Conservation (phyloP, 179 eudicot genomes). For the Sideroxylon spinosum region DNA sequence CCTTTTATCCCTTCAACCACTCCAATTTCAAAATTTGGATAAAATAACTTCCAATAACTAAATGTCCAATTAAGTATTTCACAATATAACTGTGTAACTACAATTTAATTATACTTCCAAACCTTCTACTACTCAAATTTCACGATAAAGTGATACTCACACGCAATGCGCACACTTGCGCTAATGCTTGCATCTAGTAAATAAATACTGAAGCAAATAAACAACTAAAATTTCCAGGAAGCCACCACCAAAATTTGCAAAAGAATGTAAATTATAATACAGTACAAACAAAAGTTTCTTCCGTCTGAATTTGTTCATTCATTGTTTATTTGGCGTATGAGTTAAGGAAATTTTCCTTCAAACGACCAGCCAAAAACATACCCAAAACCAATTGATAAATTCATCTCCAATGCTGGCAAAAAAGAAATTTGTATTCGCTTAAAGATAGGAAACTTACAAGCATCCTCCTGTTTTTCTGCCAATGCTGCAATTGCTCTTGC, state of each 20-base stretch:
- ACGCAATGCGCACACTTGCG: too few relatives aligned
- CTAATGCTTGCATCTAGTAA: too few relatives aligned
- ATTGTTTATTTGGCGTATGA: background rate
- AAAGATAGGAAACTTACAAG: conserved; percentile 34
- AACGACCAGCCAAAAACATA: background rate
- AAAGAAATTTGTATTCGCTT: background rate
- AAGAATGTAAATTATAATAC: background rate
- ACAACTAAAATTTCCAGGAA: background rate
- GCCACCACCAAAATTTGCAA: background rate
- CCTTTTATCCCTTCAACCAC: too few relatives aligned
- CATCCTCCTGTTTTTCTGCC: conserved; percentile 64
- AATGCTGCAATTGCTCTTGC: conserved; percentile 58
- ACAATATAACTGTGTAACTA: too few relatives aligned
- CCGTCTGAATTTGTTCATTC: conserved; percentile 12
- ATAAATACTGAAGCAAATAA: too few relatives aligned
- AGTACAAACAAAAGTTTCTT: too few relatives aligned
- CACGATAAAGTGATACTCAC: too few relatives aligned
- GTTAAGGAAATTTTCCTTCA: background rate
- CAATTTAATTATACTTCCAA: too few relatives aligned
- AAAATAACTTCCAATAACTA: too few relatives aligned
- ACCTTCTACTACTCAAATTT: too few relatives aligned
- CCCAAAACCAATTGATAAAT: background rate
- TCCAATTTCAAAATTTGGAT: too few relatives aligned
- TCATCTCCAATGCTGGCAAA: background rate
- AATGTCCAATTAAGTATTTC: too few relatives aligned